A percentile compares a stretch with the other conserved stretches of the same genome.
phyloP scores from a whole-genome alignment of 176 grass and related monocot genomes.

The Lolium multiflorum region DNA sequence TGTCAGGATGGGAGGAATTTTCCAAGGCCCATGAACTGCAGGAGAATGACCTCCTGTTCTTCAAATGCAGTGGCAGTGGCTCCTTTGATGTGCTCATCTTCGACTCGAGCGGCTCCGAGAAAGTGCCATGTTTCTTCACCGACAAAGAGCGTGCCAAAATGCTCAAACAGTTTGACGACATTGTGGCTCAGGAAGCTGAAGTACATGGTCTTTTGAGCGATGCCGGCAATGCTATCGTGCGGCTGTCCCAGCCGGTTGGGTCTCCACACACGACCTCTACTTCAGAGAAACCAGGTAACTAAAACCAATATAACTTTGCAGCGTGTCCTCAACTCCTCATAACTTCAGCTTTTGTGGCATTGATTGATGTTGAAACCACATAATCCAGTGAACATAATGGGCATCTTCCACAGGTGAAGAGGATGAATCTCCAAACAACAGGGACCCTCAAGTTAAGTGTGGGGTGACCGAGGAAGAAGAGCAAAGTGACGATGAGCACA shows the following conservation, averaged over 20 bases:
- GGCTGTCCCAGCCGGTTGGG: not conserved
- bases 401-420: slow-evolving; percentile 35
- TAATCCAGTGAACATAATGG: not conserved
- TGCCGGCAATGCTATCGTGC: not conserved
- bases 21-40: slow-evolving; percentile 53
- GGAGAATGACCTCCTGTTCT: slow-evolving; percentile 55
- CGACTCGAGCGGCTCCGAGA: slow-evolving; percentile 47
- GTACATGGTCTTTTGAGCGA: not conserved
- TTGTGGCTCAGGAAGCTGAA: not conserved
- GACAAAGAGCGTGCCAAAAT: not conserved
- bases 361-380: not conserved
- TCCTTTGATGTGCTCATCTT: slow-evolving; percentile 68
- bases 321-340: not conserved
- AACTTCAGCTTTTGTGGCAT: not conserved
- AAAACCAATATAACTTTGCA: not conserved
- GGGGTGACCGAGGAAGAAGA: slow-evolving; percentile 31
- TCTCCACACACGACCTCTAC: not conserved
- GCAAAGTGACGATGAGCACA: not conserved
- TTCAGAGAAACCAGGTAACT: slow-evolving; percentile 36
- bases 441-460: not conserved
- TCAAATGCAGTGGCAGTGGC: slow-evolving; percentile 37
- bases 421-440: not conserved
- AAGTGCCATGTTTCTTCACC: slow-evolving; percentile 33
- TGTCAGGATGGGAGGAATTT: slow-evolving; percentile 56
- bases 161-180: not conserved